Evolutionary conservation across 345 rosid genomes (phyloP).

Genomic region (Populus tremula): DNA sequence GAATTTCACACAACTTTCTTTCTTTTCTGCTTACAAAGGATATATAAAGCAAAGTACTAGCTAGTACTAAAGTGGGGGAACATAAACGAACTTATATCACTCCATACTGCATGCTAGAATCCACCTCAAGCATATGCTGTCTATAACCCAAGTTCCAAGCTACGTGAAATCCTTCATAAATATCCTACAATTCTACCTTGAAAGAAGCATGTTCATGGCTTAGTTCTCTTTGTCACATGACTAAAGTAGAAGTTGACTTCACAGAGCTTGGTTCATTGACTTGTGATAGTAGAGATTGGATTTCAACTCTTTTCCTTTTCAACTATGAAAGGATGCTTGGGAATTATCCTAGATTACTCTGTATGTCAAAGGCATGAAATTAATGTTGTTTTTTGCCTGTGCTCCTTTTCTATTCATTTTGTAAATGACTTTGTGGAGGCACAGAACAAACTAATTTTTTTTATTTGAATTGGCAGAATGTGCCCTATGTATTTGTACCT

Average conservation of each 20-base stretch:
- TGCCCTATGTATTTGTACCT: constrained; percentile 95
- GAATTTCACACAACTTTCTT: background rate
- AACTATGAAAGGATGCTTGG: background rate
- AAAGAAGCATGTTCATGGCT: background rate
- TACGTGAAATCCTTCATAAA: background rate
- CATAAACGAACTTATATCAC: background rate
- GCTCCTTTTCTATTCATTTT: background rate
- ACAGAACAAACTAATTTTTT: background rate
- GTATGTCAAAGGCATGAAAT: background rate
- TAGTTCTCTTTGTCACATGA: background rate
- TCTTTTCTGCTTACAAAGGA: background rate
- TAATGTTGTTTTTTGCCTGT: background rate
- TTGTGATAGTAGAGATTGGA: background rate
- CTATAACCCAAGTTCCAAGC: background rate
- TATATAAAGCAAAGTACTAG: background rate
- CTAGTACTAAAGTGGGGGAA: background rate
- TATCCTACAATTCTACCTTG: background rate
- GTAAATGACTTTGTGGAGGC: background rate
- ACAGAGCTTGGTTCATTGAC: background rate
- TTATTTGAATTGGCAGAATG: constrained; percentile 57
- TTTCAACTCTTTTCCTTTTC: background rate
- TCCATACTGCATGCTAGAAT: background rate
- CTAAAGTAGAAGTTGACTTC: background rate
- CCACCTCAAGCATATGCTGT: background rate
- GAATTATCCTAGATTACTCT: background rate